Conservation (phyloP, 768 basidiomycete genomes). For the Cytidiella melzeri region DNA sequence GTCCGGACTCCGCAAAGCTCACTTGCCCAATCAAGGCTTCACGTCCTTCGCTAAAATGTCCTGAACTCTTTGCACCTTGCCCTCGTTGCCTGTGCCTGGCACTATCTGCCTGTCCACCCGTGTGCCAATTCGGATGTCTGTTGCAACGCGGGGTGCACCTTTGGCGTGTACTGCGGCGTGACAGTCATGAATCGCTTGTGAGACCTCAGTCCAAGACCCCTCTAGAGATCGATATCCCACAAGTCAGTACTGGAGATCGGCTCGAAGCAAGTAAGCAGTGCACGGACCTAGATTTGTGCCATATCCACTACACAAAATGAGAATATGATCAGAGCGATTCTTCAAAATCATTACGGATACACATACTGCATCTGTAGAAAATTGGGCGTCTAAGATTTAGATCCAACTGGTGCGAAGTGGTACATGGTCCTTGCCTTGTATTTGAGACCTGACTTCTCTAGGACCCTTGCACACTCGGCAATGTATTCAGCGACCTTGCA, state of each 20-base stretch:
- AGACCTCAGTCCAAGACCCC: slow-evolving; percentile 83
- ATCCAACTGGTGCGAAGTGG: not conserved
- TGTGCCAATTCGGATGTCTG: slow-evolving; percentile 94
- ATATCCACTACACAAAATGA: slow-evolving; percentile 54
- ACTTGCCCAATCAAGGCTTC: no score
- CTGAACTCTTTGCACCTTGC: slow-evolving; percentile 76
- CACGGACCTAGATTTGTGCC: slow-evolving; percentile 79
- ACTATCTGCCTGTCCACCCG: slow-evolving; percentile 62
- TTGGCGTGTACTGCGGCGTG: slow-evolving; percentile 80
- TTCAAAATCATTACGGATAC: not conserved
- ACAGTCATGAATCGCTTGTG: slow-evolving; percentile 83
- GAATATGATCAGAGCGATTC: not conserved
- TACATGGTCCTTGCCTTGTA: slow-evolving; percentile 57
- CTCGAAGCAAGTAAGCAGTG: not conserved
- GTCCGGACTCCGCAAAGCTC: no score
- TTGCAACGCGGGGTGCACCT: slow-evolving; percentile 73
- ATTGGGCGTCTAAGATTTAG: not conserved
- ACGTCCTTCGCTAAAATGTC: slow-evolving; percentile 54
- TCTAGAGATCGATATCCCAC: slow-evolving; percentile 30
- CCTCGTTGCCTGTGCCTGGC: slow-evolving; percentile 66
- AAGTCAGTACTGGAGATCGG: not conserved
- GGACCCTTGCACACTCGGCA: slow-evolving; percentile 75
- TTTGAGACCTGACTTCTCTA: slow-evolving; percentile 76
- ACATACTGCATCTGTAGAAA: slow-evolving; percentile 66
- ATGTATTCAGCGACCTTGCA: slow-evolving; percentile 67